A percentile compares a stretch with the other conserved stretches of the same genome.
Evolutionary conservation across 352 stramenopile species (phyloP).

Genomic region (Phytopythium cucurbitacearum): DNA sequence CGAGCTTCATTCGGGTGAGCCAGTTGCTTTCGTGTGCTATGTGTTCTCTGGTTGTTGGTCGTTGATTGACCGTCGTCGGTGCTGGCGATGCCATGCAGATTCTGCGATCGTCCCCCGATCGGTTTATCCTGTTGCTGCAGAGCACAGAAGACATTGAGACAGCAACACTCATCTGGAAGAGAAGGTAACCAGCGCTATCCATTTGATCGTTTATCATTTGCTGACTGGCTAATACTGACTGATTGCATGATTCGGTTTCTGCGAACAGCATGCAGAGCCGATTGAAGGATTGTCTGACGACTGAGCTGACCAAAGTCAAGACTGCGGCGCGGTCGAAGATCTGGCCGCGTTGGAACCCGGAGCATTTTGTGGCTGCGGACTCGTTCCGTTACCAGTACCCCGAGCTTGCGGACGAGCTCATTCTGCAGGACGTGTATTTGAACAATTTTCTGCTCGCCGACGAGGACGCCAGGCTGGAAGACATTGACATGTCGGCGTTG

Average conservation of each 20-base stretch:
- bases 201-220: neutral
- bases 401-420: slow-evolving; percentile 66
- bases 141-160: slow-evolving; percentile 55
- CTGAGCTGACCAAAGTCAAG: slow-evolving; percentile 68
- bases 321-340: slow-evolving; percentile 35
- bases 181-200: slow-evolving; percentile 6
- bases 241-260: neutral
- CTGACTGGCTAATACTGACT: neutral
- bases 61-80: slow-evolving; percentile 1
- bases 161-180: slow-evolving; percentile 72
- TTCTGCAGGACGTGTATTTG: slow-evolving; percentile 79
- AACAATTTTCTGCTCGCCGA: slow-evolving; percentile 65
- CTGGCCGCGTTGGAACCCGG: slow-evolving; percentile 76
- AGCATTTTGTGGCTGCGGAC: slow-evolving; percentile 83
- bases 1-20: slow-evolving; percentile 65
- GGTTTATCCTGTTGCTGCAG: slow-evolving; percentile 62
- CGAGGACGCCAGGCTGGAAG: slow-evolving; percentile 46
- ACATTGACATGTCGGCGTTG: slow-evolving; percentile 74
- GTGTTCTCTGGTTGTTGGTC: neutral
- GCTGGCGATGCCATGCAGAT: slow-evolving; percentile 25
- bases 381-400: slow-evolving; percentile 85
- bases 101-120: slow-evolving; percentile 45
- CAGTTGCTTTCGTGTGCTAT: neutral
- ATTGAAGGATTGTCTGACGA: slow-evolving; percentile 43
- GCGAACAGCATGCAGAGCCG: slow-evolving; percentile 46